Base-by-base conservation (phyloP, 805 yeast species). In the Myxozyma nipponensis region DNA sequence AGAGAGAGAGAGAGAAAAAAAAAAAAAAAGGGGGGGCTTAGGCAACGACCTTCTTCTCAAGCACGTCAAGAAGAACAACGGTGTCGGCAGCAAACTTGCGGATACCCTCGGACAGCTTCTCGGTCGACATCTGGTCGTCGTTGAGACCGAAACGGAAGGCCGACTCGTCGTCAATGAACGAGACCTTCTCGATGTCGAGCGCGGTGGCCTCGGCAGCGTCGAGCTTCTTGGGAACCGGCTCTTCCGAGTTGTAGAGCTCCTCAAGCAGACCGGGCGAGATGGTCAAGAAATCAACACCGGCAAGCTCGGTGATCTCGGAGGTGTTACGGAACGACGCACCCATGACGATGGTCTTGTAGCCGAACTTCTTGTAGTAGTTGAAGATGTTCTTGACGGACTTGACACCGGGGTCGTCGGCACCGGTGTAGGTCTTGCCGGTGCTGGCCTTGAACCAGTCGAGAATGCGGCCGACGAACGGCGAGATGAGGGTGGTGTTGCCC, bases 311-410 rank as follows among this genome's bases (percentile, higher is more conserved):
- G 74, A 93, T 87, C 77, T 91, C 98, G 63, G 89, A 96, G 57
- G 76, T 72, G 79, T 90, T 93, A 83, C 99, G 91, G 89, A 93
- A 91, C 54, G 98, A 91, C 54, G 99, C 99, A 74, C 98, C 99
- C 99, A 93, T 93, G 68, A 93, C 98, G 69, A 93, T 90, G 71
- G 99, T 93, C 66, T 91, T 79, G 83, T 93, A 93, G 64, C 84
- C 91, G 73, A 72, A 87, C 77, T 91, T 91, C 84, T 93, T 93
- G 86, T 93, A 93, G 83, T 93, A 93, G 85, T 90, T 86, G 86
- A 71, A 93, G 72, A 93, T 93, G 56, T 68, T 70, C 73, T 82
- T 84, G 64, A 93, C 98, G 39, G 96, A 87, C 45, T 76, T 46
- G 56, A 93, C 98, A 84, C 99, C 99, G 62, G 99, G 98, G 74